These are phyloP conservation scores for Arthrocladium fulminans DNA, from an alignment of 2,329 filamentous ascomycete genomes.

Conservation along the genomic window DNA sequence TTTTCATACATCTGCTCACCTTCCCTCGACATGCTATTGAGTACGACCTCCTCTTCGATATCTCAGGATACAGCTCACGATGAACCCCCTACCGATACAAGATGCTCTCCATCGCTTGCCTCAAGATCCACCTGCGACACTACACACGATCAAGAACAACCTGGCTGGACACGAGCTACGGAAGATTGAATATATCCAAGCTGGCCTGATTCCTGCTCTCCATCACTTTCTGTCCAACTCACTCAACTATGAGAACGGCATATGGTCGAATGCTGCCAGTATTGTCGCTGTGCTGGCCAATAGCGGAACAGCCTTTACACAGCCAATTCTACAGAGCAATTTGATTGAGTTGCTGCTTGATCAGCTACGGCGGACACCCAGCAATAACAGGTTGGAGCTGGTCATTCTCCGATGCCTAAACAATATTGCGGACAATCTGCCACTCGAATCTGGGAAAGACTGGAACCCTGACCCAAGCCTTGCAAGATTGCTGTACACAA, in stretches of 20 bases:
- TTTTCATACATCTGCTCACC: no score
- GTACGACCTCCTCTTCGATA: not conserved
- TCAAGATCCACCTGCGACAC: constrained; percentile 40
- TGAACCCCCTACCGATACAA: not conserved
- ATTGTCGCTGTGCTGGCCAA: constrained; percentile 78
- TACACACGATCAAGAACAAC: constrained; percentile 76
- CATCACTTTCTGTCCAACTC: constrained; percentile 32
- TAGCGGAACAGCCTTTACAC: constrained; percentile 70
- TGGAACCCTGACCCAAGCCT: constrained; percentile 44
- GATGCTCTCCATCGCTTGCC: not conserved
- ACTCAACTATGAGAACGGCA: constrained; percentile 29
- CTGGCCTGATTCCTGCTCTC: constrained; percentile 54
- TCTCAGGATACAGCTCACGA: constrained; percentile 4
- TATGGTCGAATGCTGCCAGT: constrained; percentile 69
- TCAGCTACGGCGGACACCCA: constrained; percentile 58
- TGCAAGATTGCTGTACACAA: constrained; percentile 56
- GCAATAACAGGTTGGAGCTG: constrained; percentile 52
- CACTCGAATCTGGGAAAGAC: constrained; percentile 45
- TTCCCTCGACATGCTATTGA: not conserved
- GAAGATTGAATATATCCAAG: constrained; percentile 68
- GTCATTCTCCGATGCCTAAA: constrained; percentile 67
- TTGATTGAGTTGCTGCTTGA: constrained; percentile 61
- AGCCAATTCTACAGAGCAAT: constrained; percentile 60
- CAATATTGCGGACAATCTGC: constrained; percentile 58
- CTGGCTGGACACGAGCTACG: constrained; percentile 78